Base-by-base conservation (phyloP, 2,329 filamentous ascomycete species). In the Rhynchosporium secalis region DNA sequence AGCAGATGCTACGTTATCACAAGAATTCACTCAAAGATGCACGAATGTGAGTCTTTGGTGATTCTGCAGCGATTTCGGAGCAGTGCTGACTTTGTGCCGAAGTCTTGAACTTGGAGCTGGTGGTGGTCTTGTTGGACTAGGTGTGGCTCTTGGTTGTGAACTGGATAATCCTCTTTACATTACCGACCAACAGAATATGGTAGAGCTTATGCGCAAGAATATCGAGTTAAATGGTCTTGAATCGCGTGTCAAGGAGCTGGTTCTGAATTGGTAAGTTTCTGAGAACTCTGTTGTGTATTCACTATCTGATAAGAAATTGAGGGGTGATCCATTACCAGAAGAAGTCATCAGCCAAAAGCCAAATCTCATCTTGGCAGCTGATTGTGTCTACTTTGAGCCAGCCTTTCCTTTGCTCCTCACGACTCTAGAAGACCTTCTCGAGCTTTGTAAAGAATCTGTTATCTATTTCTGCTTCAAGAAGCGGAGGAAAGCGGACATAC, bases 331-430 rank as follows among this genome's bases (percentile, higher is more conserved):
- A 58, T 77, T 89, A 51, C 79, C 85, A 43, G 75, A 78, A 47
- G 75, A 78, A 48, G 78, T 88, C 48, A 69, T 80, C 58, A 76
- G 80, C 60, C 79, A 81, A 69, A 83, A 84, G 65, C 91, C 92
- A 20, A 86, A 93, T 71, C 81, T 96, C 60, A 87, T 99, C 61
- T 83, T 98, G n/a, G 95, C 95, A 3, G 94, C 93, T 46, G 95
- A 98, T 76, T 98, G 94, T 77, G 92, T 96, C 55, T 99, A 98
- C 79, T 96, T 96, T 75, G 95, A 98, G 76, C 92, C 94, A 2
- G 91, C 95, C 1, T 98, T 98, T 73, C 93, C 94, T 36, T 80
- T 97, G 40, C 82, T 99, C 52, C 83, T 95, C 72, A 79, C 86
- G 66, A 98, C 94, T 5, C 78, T 98, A 67, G 80, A 84, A 63